Conservation (phyloP, 164 flowering plant genomes). For the Houttuynia cordata region DNA sequence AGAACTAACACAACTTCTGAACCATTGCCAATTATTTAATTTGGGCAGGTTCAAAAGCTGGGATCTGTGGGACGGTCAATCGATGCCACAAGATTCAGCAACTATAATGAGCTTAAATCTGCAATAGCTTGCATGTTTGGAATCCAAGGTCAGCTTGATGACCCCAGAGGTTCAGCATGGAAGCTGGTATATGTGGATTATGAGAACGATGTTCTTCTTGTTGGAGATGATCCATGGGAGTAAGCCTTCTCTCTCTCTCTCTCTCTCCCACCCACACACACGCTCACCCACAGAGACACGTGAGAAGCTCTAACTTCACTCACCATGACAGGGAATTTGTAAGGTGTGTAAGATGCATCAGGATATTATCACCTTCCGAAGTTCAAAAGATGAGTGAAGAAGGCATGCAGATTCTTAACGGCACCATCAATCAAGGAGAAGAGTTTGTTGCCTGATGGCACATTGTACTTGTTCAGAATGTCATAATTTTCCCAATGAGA, state of each 20-base stretch:
- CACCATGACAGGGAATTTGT: conserved; percentile 74
- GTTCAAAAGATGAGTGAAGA: conserved; percentile 97
- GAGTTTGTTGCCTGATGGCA: conserved; percentile 1
- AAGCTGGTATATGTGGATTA: conserved; percentile 87
- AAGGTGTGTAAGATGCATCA: conserved; percentile 86
- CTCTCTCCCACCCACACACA: neutral
- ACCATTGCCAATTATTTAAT: conserved; percentile 2
- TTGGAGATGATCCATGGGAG: conserved; percentile 99
- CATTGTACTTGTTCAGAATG: neutral
- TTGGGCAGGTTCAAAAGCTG: conserved; percentile 76
- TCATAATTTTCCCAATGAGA: neutral
- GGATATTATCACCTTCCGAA: conserved; percentile 87
- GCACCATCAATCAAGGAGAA: conserved; percentile 27
- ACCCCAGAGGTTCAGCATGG: conserved; percentile 73
- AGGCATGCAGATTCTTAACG: conserved; percentile 70
- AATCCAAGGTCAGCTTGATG: conserved; percentile 71
- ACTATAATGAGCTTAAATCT: conserved; percentile 60
- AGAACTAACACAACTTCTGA: neutral
- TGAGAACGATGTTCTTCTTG: conserved; percentile 93
- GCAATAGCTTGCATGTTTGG: conserved; percentile 94
- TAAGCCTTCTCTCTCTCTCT: conserved; percentile 30
- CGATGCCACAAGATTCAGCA: conserved; percentile 65
- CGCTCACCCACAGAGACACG: neutral
- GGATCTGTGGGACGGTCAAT: conserved; percentile 99
- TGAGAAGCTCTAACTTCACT: neutral